These are phyloP conservation scores for Penicillium rolfsii DNA, from an alignment of 2,329 filamentous ascomycete genomes.

Conservation along the genomic window DNA sequence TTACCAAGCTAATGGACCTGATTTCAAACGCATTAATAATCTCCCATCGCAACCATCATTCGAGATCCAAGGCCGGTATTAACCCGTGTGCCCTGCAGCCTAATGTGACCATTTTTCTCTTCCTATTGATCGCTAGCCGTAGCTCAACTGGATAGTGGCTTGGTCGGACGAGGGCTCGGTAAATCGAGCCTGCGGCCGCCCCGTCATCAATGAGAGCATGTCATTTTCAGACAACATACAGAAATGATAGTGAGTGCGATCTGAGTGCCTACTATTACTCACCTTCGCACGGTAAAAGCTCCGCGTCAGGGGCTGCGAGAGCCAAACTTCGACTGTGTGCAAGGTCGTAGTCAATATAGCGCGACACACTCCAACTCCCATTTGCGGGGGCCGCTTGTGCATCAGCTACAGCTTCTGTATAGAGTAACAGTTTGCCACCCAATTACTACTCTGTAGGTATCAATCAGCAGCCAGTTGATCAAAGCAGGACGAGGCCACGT, in stretches of 20 bases:
- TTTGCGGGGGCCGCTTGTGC: not conserved
- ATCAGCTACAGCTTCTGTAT: not conserved
- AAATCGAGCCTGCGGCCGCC: not conserved
- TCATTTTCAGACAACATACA: not conserved
- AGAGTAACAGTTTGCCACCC: not conserved
- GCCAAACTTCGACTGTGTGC: not conserved
- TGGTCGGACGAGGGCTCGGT: not conserved
- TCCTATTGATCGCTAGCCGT: not conserved
- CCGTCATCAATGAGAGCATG: not conserved
- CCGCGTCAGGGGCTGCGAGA: not conserved
- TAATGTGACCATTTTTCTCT: not conserved
- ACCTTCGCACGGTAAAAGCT: not conserved
- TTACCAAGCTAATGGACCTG: not conserved
- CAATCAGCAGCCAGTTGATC: not conserved
- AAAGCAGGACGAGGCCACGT: conserved; percentile 18
- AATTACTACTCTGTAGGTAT: not conserved
- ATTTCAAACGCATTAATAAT: not conserved
- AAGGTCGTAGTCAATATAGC: not conserved
- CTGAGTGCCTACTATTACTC: not conserved
- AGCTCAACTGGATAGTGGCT: not conserved
- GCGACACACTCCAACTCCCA: not conserved
- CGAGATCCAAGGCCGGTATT: not conserved
- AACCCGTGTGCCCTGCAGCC: not conserved
- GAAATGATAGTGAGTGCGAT: not conserved
- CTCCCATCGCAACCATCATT: not conserved